These are phyloP conservation scores for Allium sativum DNA, from an alignment of 106 monocot genomes.

Conservation along the genomic window DNA sequence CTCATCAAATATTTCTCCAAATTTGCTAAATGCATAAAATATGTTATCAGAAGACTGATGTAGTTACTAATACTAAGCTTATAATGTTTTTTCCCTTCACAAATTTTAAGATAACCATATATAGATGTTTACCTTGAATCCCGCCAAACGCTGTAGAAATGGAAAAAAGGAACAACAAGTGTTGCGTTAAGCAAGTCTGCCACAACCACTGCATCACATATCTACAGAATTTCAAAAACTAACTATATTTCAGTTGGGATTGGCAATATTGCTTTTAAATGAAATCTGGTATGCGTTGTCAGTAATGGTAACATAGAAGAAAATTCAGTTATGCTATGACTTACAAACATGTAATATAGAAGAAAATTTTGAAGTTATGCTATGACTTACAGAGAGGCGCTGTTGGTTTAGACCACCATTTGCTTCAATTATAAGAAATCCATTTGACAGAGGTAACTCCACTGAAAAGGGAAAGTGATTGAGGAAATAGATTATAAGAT, in stretches of 20 bases:
- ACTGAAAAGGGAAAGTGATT: neutral
- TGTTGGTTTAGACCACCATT: conserved; percentile 98
- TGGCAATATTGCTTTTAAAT: no score
- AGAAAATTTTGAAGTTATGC: neutral
- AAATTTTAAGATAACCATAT: neutral
- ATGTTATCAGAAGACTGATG: neutral
- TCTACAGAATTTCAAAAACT: conserved; percentile 51
- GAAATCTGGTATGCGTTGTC: no score
- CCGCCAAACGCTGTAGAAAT: conserved; percentile 98
- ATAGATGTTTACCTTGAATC: conserved; percentile 66
- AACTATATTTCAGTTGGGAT: no score
- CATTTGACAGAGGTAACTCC: conserved; percentile 77
- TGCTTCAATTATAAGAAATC: conserved; percentile 92
- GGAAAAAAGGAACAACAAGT: conserved; percentile 82
- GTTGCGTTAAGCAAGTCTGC: conserved; percentile 86
- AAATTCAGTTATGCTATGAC: no score
- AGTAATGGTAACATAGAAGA: neutral
- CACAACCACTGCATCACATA: conserved; percentile 97
- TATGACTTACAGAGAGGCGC: conserved; percentile 68
- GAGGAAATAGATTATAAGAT: conserved; percentile 6
- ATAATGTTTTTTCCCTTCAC: neutral
- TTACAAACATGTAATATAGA: no score
- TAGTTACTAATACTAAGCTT: neutral
- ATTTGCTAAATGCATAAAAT: conserved; percentile 56
- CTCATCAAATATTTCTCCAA: conserved; percentile 95